phyloP scores from a whole-genome alignment of 2,329 filamentous ascomycete genomes.

The Coniosporium tulheliwenetii region DNA sequence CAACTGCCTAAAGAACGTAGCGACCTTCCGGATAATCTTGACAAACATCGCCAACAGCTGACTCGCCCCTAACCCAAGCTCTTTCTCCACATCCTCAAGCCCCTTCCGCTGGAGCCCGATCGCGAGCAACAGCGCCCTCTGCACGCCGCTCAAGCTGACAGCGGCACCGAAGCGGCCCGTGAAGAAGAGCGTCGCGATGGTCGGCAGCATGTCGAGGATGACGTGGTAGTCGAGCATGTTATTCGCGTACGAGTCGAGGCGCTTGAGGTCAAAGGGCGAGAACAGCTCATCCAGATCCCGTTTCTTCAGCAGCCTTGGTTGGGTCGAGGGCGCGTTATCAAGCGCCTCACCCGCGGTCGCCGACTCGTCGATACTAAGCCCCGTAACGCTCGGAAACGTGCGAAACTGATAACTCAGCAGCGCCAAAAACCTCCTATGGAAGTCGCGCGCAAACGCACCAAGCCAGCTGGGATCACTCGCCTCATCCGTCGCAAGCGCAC shows the following conservation, averaged over 20 bases:
- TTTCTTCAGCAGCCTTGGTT: constrained; percentile 45
- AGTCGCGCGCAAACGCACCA: constrained; percentile 79
- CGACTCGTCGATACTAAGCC: constrained; percentile 77
- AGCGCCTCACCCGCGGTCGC: constrained; percentile 57
- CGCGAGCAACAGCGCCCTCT: constrained; percentile 76
- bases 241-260: constrained; percentile 87
- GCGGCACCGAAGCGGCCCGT: constrained; percentile 44
- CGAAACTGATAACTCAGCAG: constrained; percentile 89
- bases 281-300: constrained; percentile 60
- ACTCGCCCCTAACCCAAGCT: constrained; percentile 55
- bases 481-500: constrained; percentile 46
- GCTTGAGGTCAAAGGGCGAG: constrained; percentile 87
- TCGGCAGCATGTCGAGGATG: constrained; percentile 81
- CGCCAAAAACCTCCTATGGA: constrained; percentile 83
- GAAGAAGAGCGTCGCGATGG: constrained; percentile 73
- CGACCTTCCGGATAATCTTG: constrained; percentile 84
- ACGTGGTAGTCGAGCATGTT: constrained; percentile 98
- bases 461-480: constrained; percentile 68
- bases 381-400: constrained; percentile 59
- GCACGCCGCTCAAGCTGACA: constrained; percentile 64
- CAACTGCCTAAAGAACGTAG: constrained; percentile 58
- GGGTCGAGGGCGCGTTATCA: constrained; percentile 36
- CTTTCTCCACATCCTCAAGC: constrained; percentile 63
- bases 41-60: constrained; percentile 95
- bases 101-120: constrained; percentile 84